Percentiles rank a stretch among this genome's conserved stretches.
Evolutionary conservation across 2,329 filamentous ascomycete species (phyloP).

Genomic region (Talaromyces sp.): DNA sequence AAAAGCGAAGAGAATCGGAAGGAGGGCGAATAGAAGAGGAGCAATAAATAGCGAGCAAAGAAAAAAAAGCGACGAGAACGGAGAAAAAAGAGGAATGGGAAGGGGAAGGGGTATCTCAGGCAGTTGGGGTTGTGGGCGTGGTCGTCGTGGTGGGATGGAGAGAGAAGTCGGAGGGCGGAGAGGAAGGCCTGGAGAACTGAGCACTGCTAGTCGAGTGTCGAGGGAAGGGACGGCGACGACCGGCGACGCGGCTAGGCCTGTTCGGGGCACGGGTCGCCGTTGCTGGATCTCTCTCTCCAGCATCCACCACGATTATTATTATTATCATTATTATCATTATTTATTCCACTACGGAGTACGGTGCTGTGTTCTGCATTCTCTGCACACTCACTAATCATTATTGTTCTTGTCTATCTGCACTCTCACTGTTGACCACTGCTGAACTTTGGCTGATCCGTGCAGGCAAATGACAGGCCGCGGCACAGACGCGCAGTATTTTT

Average conservation of each 20-base stretch:
- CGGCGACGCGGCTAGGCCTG: background rate
- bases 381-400: background rate
- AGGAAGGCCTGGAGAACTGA: background rate
- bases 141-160: background rate
- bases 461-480: background rate
- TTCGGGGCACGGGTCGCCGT: background rate
- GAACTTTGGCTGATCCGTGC: background rate
- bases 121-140: background rate
- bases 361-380: no score
- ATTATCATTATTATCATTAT: no score
- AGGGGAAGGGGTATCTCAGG: conserved; percentile 4
- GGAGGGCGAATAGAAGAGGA: conserved; percentile 9
- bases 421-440: background rate
- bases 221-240: background rate
- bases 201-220: background rate
- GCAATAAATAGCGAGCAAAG: conserved; percentile 15
- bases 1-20: conserved; percentile 14
- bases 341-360: background rate
- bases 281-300: background rate
- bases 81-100: conserved; percentile 17
- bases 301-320: background rate
- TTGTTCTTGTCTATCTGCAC: background rate
- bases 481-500: background rate
- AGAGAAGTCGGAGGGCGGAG: background rate
- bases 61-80: conserved; percentile 20